Percentiles rank a stretch among this genome's conserved stretches.
Evolutionary conservation across 768 basidiomycete species (phyloP).

Genomic region (Botryobasidium botryosum): DNA sequence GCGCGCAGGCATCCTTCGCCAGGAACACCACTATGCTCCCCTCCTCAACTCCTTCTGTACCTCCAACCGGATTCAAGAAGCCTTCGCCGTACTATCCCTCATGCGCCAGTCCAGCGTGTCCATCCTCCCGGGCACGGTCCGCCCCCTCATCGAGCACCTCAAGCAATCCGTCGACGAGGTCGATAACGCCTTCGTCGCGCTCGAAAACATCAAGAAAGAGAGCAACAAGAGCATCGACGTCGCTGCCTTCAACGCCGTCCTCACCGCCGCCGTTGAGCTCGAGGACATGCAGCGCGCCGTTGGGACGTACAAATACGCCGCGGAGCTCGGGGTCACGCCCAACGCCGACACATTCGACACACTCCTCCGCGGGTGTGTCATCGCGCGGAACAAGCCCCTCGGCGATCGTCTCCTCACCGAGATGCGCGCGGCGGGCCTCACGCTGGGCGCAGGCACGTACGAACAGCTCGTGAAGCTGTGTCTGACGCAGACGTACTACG

Average conservation of each 20-base stretch:
- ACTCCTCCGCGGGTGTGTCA: neutral
- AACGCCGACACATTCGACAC: slow-evolving; percentile 24
- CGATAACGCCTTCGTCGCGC: slow-evolving; percentile 44
- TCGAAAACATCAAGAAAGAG: slow-evolving; percentile 42
- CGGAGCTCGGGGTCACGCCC: slow-evolving; percentile 38
- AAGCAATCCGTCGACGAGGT: slow-evolving; percentile 32
- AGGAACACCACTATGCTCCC: slow-evolving; percentile 63
- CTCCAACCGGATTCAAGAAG: slow-evolving; percentile 40
- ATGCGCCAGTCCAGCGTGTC: slow-evolving; percentile 45
- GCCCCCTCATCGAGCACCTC: slow-evolving; percentile 37
- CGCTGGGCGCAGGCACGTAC: slow-evolving; percentile 43
- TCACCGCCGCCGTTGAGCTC: slow-evolving; percentile 42
- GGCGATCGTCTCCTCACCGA: slow-evolving; percentile 21
- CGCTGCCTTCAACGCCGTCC: slow-evolving; percentile 42
- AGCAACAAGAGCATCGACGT: slow-evolving; percentile 34
- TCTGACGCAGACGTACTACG: slow-evolving; percentile 54
- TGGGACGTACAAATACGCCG: slow-evolving; percentile 53
- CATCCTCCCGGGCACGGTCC: slow-evolving; percentile 31
- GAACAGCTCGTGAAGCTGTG: slow-evolving; percentile 52
- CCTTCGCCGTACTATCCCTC: slow-evolving; percentile 37
- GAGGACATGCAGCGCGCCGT: slow-evolving; percentile 63
- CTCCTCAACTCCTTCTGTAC: slow-evolving; percentile 57
- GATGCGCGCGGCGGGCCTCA: slow-evolving; percentile 39
- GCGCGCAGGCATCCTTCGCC: slow-evolving; percentile 28
- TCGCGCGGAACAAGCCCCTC: neutral